phyloP scores from a whole-genome alignment of 192 early-diverging fungal species.

The Dissophora ornata region DNA sequence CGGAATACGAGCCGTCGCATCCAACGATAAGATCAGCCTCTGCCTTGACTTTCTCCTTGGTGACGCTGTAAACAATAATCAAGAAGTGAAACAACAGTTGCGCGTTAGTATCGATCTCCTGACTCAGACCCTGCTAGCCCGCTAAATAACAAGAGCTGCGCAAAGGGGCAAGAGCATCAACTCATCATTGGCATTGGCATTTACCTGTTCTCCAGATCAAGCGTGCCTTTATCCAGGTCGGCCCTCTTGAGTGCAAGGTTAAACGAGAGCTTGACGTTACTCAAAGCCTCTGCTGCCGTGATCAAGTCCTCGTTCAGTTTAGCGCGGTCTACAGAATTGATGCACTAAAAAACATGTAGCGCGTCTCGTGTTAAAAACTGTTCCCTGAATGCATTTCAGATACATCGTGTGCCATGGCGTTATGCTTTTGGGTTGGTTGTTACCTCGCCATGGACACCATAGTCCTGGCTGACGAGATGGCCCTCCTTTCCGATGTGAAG shows the following conservation, averaged over 20 bases:
- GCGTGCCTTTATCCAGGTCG: conserved; percentile 76
- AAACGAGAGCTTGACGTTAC: conserved; percentile 83
- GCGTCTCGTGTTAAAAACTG: neutral
- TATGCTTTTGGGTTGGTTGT: too few relatives aligned
- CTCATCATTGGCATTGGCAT: too few relatives aligned
- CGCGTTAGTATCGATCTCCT: too few relatives aligned
- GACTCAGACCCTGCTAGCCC: too few relatives aligned
- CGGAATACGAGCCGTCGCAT: conserved; percentile 90
- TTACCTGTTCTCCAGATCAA: conserved; percentile 62
- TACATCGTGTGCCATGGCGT: too few relatives aligned
- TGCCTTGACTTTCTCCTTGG: conserved; percentile 55
- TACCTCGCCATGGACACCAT: conserved; percentile 90
- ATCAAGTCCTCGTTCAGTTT: conserved; percentile 85
- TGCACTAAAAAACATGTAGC: conserved; percentile 67
- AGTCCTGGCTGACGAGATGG: conserved; percentile 79
- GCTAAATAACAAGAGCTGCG: too few relatives aligned
- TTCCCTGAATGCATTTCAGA: too few relatives aligned
- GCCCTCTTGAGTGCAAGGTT: conserved; percentile 72
- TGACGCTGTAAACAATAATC: conserved; percentile 42
- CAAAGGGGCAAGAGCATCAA: too few relatives aligned
- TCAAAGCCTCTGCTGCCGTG: conserved; percentile 71
- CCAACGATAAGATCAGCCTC: conserved; percentile 86
- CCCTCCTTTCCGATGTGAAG: conserved; percentile 80
- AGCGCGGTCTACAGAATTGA: conserved; percentile 93
- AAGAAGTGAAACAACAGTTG: neutral